phyloP scores from a whole-genome alignment of 345 rosid species.

The Excoecaria cochinchinensis region DNA sequence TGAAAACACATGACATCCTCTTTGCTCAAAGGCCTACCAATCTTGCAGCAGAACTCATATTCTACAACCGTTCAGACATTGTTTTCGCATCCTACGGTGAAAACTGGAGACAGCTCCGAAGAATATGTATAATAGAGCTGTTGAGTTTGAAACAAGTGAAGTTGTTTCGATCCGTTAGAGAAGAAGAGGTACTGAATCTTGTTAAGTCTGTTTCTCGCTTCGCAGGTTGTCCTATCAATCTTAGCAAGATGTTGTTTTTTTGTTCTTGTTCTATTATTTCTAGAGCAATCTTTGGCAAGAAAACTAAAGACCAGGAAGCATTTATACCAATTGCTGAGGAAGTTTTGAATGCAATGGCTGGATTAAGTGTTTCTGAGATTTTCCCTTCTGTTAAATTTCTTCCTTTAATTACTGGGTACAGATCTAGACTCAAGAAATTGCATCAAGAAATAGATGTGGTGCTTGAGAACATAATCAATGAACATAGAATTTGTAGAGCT shows the following conservation, averaged over 20 bases:
- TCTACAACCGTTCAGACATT: not conserved
- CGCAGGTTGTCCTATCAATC: not conserved
- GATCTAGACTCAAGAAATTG: not conserved
- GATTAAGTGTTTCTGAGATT: not conserved
- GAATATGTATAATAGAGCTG: not conserved
- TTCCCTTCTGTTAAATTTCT: not conserved
- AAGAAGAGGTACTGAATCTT: not conserved
- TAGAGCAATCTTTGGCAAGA: not conserved
- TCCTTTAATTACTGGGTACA: not conserved
- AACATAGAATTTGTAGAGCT: too few relatives aligned
- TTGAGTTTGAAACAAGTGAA: not conserved
- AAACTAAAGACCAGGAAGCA: not conserved
- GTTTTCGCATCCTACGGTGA: not conserved
- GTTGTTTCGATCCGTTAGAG: not conserved
- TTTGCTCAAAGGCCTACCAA: not conserved
- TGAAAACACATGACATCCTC: slow-evolving; percentile 4
- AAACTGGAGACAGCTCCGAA: slow-evolving; percentile 9
- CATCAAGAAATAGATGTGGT: too few relatives aligned
- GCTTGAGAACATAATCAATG: too few relatives aligned
- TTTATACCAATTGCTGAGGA: not conserved
- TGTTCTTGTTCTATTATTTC: not conserved
- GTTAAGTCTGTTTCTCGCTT: not conserved
- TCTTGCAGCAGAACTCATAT: not conserved
- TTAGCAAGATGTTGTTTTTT: not conserved
- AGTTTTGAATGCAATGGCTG: not conserved